Percentiles rank a stretch among this genome's conserved stretches.
phyloP scores from a whole-genome alignment of 2,329 filamentous ascomycete genomes.

The Cladosporium austrohemisphaericum region DNA sequence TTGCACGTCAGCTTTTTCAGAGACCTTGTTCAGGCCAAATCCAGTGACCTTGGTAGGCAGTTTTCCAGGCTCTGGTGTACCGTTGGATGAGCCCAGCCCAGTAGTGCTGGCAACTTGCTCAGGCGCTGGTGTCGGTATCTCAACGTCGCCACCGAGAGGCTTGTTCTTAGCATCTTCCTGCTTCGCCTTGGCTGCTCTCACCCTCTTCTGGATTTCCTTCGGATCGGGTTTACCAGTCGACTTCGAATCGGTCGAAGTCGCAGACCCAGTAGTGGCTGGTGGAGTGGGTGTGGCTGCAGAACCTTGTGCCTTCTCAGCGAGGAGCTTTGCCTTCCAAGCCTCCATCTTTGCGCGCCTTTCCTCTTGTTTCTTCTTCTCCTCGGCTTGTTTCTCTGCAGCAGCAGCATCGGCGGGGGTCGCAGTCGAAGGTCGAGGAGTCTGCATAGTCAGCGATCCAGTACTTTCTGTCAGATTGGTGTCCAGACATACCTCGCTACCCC shows the following conservation, averaged over 20 bases:
- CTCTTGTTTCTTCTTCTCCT: constrained; percentile 39
- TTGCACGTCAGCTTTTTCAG: constrained; percentile 54
- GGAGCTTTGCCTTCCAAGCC: constrained; percentile 82
- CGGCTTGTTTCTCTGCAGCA: constrained; percentile 18
- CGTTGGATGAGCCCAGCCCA: constrained; percentile 14
- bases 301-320: constrained; percentile 54
- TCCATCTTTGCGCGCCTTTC: constrained; percentile 78
- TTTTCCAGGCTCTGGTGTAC: constrained; percentile 42
- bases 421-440: constrained; percentile 21
- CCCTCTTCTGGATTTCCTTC: constrained; percentile 79
- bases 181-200: constrained; percentile 54
- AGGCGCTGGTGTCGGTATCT: constrained; percentile 38
- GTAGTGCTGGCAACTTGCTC: constrained; percentile 20
- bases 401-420: constrained; percentile 16
- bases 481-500: constrained; percentile 55
- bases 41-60: constrained; percentile 63
- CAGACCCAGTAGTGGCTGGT: constrained; percentile 14
- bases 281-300: constrained; percentile 24
- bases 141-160: constrained; percentile 53
- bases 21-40: constrained; percentile 74
- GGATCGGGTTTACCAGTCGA: constrained; percentile 82
- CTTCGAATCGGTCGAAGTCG: constrained; percentile 50
- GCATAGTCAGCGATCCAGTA: constrained; percentile 16
- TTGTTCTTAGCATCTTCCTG: constrained; percentile 39
- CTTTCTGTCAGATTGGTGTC: background rate